Evolutionary conservation across 805 yeast species (phyloP).

Genomic region (Myxozyma mucilagina): DNA sequence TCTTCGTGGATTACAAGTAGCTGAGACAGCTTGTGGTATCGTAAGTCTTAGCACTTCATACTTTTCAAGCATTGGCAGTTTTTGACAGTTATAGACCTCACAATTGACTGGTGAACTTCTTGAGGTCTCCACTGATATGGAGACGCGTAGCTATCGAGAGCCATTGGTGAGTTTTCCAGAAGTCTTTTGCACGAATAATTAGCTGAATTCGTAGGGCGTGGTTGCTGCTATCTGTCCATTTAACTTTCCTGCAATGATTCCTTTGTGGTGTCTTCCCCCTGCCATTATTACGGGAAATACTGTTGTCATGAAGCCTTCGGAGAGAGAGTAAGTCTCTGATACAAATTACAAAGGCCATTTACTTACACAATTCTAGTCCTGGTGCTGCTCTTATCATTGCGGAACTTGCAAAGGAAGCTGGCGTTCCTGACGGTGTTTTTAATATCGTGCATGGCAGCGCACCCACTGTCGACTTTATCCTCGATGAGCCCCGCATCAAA

Average conservation of each 20-base stretch:
- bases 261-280: slow-evolving; percentile 65
- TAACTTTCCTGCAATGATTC: slow-evolving; percentile 85
- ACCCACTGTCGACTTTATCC: slow-evolving; percentile 66
- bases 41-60: slow-evolving; percentile 39
- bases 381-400: slow-evolving; percentile 76
- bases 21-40: slow-evolving; percentile 69
- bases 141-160: slow-evolving; percentile 72
- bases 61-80: neutral
- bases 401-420: slow-evolving; percentile 69
- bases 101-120: slow-evolving; percentile 63
- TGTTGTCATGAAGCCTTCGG: slow-evolving; percentile 67
- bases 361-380: slow-evolving; percentile 43
- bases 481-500: slow-evolving; percentile 71
- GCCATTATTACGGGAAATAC: slow-evolving; percentile 72
- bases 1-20: slow-evolving; percentile 73
- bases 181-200: neutral
- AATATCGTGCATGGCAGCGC: slow-evolving; percentile 62
- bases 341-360: neutral
- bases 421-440: slow-evolving; percentile 71
- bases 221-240: slow-evolving; percentile 78
- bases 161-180: slow-evolving; percentile 20
- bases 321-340: slow-evolving; percentile 49
- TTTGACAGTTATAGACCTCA: slow-evolving; percentile 36
- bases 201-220: slow-evolving; percentile 50
- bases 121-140: slow-evolving; percentile 74